Percentiles rank a stretch among this genome's conserved stretches.
Conservation (phyloP, 1,139 yeast genomes). For the Groenewaldozyma auringiensis region DNA sequence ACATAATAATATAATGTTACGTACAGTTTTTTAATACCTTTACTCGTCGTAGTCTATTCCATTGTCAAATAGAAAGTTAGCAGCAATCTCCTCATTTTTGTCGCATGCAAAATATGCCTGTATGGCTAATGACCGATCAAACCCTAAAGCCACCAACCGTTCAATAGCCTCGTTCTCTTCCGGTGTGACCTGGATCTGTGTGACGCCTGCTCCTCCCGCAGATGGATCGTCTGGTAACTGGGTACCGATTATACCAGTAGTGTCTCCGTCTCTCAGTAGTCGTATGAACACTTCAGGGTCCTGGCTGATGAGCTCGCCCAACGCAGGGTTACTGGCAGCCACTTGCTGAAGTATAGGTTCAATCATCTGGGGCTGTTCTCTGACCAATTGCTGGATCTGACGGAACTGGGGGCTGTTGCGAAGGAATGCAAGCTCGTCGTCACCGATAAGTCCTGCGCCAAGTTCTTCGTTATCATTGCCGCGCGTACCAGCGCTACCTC, state of each 20-base stretch:
- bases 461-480: constrained; percentile 8
- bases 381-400: constrained; percentile 68
- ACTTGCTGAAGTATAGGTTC: constrained; percentile 79
- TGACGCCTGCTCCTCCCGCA: neutral
- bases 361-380: constrained; percentile 82
- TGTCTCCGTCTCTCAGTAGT: constrained; percentile 42
- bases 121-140: constrained; percentile 76
- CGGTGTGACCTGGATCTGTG: constrained; percentile 55
- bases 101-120: constrained; percentile 98
- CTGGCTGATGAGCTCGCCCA: constrained; percentile 65
- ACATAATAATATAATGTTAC: neutral
- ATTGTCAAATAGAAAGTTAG: constrained; percentile 67
- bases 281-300: constrained; percentile 84
- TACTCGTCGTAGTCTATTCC: constrained; percentile 29
- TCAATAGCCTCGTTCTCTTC: constrained; percentile 85
- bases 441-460: constrained; percentile 27
- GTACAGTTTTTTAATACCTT: neutral
- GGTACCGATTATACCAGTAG: neutral
- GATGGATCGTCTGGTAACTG: neutral
- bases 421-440: constrained; percentile 27
- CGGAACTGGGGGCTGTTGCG: constrained; percentile 42
- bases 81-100: constrained; percentile 94
- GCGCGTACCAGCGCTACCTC: constrained; percentile 22
- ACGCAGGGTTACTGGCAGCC: constrained; percentile 76
- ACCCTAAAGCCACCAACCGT: constrained; percentile 87